Evolutionary conservation across 139 green algal genomes (phyloP).

Genomic region (Micractinium conductrix): DNA sequence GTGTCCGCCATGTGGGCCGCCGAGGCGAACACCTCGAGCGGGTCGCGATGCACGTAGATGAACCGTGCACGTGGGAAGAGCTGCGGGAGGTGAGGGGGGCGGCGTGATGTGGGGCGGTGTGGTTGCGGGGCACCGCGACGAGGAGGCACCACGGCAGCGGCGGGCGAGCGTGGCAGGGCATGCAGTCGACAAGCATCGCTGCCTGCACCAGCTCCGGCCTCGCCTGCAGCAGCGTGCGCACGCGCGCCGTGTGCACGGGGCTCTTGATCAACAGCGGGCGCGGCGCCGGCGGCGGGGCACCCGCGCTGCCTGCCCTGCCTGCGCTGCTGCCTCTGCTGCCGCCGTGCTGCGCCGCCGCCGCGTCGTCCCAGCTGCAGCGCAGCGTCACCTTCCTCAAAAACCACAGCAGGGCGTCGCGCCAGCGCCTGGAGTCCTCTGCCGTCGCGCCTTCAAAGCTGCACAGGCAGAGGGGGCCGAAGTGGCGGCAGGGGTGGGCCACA

Average conservation of each 20-base stretch:
- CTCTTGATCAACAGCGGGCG: slow-evolving; percentile 73
- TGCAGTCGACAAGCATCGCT: no score
- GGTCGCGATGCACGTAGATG: slow-evolving; percentile 72
- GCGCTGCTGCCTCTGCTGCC: neutral
- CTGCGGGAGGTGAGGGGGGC: no score
- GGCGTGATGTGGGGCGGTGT: no score
- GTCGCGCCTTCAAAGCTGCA: slow-evolving; percentile 28
- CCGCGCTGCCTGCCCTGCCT: no score
- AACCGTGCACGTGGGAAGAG: slow-evolving; percentile 72
- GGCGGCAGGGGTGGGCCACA: no score
- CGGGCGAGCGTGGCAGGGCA: no score
- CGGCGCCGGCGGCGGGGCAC: no score
- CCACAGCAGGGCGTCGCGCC: slow-evolving; percentile 52
- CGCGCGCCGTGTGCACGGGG: slow-evolving; percentile 69
- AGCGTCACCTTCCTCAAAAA: slow-evolving; percentile 53
- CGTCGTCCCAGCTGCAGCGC: neutral
- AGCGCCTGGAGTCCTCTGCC: slow-evolving; percentile 33
- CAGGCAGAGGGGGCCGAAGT: no score
- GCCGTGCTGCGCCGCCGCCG: neutral
- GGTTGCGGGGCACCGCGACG: no score
- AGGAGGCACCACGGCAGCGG: no score
- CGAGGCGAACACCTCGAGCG: slow-evolving; percentile 50
- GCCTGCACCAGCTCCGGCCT: no score
- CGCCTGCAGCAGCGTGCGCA: slow-evolving; percentile 48
- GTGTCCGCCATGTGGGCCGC: slow-evolving; percentile 37